Evolutionary conservation across 305 asterid genomes (phyloP), one percentile per base, ranked within the genome.

Genomic region (Plantago lanceolata): DNA sequence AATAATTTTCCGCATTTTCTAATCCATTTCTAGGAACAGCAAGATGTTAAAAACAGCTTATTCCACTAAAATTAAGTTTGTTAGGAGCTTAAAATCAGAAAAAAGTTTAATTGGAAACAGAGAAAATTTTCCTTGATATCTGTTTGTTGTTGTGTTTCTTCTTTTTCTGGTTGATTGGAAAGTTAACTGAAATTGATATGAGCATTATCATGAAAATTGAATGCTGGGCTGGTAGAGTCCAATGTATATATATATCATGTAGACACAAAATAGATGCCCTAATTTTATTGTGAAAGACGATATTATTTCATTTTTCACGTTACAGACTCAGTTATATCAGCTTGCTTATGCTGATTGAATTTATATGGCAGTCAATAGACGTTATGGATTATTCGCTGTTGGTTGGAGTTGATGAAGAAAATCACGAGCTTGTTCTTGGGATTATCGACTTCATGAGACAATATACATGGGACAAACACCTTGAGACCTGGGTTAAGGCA

Each of bases 401-500:
- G 61, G 95, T 84, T 24, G 95, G 92, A 57, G 78, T 87, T 24
- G 95, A 87, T 65, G 92, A 87, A 66, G 89, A 84, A 71, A 84
- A 79, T 67, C 83, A 87, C 26, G 92, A 87, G 68, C 89, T 87
- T 19, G 95, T 84, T 58, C 85, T 87, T 53, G 95, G 95, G 47
- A 87, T 84, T 56, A 87, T 87, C 7, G 92, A 87, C 74, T 82
- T 87, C 66, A 84, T 87, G 92, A 87, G 92, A 69, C 92, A 87
- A 44, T 84, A 87, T 59, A 86, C 95, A 12, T 84, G 95, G 95
- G 92, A 86, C 75, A 86, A 84, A 75, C 89, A 87, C 73, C 84
- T 87, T 6, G 95, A 87, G 63, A 84, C 92, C 3, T 87, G 95
- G 95, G 93, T 87, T 29, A 87, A 84, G 76, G 79, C 90, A 47